These are phyloP conservation scores for Lizonia empirigonia DNA, from an alignment of 2,329 filamentous ascomycete species.

Conservation along the genomic window DNA sequence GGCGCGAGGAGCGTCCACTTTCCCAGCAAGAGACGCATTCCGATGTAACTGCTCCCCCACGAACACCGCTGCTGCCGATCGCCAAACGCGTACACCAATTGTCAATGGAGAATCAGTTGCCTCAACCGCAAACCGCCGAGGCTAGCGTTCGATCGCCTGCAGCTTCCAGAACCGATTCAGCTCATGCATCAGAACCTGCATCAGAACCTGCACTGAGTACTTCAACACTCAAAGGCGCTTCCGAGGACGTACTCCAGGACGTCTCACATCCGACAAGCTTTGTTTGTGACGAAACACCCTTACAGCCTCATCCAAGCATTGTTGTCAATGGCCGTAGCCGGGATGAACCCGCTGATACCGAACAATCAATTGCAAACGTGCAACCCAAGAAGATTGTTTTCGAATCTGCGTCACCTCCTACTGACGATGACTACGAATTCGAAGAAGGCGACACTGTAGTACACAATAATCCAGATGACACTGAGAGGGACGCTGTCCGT, in stretches of 20 bases:
- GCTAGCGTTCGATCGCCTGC: not conserved
- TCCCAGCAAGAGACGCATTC: constrained; percentile 18
- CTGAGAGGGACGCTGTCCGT: constrained; percentile 2
- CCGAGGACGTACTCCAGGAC: not conserved
- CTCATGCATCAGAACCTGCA: not conserved
- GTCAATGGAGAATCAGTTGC: constrained; percentile 5
- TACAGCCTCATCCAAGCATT: constrained; percentile 2
- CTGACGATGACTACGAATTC: constrained; percentile 39
- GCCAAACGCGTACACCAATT: constrained; percentile 11
- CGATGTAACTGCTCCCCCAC: constrained; percentile 4
- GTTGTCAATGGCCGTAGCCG: constrained; percentile 1
- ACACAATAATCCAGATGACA: constrained; percentile 34
- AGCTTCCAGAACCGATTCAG: not conserved
- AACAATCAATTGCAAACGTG: not conserved
- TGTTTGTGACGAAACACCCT: not conserved
- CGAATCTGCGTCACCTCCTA: constrained; percentile 1
- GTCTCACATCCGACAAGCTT: not conserved
- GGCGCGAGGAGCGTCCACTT: constrained; percentile 1
- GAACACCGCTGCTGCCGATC: constrained; percentile 1
- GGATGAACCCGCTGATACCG: not conserved
- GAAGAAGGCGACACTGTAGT: constrained; percentile 46
- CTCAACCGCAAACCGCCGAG: not conserved
- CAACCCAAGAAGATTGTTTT: not conserved
- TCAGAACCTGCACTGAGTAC: not conserved
- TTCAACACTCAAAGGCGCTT: not conserved